Evolutionary conservation across 352 stramenopile genomes (phyloP).

Genomic region (Pythium plurisporium): DNA sequence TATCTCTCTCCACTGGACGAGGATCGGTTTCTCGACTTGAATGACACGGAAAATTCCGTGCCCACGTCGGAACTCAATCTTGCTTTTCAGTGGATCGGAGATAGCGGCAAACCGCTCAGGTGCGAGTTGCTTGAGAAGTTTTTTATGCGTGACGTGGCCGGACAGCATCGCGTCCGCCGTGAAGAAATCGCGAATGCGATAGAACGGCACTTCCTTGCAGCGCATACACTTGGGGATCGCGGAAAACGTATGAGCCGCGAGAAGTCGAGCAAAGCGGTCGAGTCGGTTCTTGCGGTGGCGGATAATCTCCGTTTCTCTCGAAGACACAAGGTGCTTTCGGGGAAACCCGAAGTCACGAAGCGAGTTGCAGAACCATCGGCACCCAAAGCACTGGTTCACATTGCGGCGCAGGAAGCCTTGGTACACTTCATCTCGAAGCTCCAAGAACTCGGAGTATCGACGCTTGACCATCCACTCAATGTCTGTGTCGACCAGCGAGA

Average conservation of each 20-base stretch:
- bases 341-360: conserved; percentile 58
- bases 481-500: conserved; percentile 32
- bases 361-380: conserved; percentile 64
- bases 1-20: conserved; percentile 38
- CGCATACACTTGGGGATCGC: conserved; percentile 63
- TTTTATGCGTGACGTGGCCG: conserved; percentile 19
- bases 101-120: conserved; percentile 56
- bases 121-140: conserved; percentile 30
- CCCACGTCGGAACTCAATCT: conserved; percentile 68
- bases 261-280: conserved; percentile 49
- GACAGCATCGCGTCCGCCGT: conserved; percentile 26
- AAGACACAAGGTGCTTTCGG: conserved; percentile 51
- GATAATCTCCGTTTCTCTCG: conserved; percentile 39
- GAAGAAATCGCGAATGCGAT: conserved; percentile 66
- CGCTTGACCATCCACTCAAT: conserved; percentile 60
- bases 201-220: conserved; percentile 56
- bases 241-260: conserved; percentile 72
- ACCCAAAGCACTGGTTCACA: conserved; percentile 67
- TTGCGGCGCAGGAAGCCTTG: conserved; percentile 37
- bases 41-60: conserved; percentile 55
- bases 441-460: conserved; percentile 69
- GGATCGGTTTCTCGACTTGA: conserved; percentile 61
- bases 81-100: conserved; percentile 65
- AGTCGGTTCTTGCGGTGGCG: conserved; percentile 41
- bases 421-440: conserved; percentile 46